These are phyloP conservation scores for Parachaetomium inaequale DNA, from an alignment of 495 filamentous ascomycete species.

Conservation along the genomic window DNA sequence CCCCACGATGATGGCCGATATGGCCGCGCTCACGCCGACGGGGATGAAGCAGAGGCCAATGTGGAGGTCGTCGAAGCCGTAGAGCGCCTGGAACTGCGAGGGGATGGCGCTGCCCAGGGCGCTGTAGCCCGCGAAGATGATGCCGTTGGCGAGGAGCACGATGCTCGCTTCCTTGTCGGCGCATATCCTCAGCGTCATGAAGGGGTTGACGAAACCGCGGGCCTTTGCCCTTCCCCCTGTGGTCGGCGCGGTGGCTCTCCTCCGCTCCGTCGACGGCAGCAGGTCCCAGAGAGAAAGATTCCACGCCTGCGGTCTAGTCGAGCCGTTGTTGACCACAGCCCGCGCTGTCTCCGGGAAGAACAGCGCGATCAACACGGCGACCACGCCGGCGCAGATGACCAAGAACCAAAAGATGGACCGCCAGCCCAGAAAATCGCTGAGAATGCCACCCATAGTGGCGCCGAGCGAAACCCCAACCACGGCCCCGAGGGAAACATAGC, in stretches of 20 bases:
- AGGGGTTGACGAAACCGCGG: constrained; percentile 8
- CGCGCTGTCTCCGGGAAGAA: constrained; percentile 53
- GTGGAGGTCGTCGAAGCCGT: constrained; percentile 55
- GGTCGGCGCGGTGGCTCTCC: not conserved
- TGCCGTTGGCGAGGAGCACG: constrained; percentile 52
- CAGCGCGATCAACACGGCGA: constrained; percentile 33
- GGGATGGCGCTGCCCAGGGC: constrained; percentile 50
- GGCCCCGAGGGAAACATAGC: constrained; percentile 37
- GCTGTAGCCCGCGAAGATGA: constrained; percentile 60
- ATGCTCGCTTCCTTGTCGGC: constrained; percentile 56
- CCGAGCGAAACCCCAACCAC: constrained; percentile 33
- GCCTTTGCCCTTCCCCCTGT: not conserved
- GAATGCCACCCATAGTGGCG: constrained; percentile 54
- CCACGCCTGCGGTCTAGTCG: constrained; percentile 1
- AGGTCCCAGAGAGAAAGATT: constrained; percentile 37
- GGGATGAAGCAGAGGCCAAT: constrained; percentile 56
- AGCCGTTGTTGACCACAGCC: constrained; percentile 56
- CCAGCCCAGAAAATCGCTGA: constrained; percentile 46
- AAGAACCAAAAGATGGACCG: constrained; percentile 61
- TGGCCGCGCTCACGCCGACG: constrained; percentile 53
- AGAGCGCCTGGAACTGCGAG: constrained; percentile 46
- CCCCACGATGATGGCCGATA: constrained; percentile 57
- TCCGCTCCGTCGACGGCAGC: constrained; percentile 45
- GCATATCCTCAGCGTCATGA: constrained; percentile 46
- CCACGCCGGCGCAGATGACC: constrained; percentile 35